Base-by-base conservation (phyloP, 1,284 basidiomycete species). In the Violaceomyces palustris region DNA sequence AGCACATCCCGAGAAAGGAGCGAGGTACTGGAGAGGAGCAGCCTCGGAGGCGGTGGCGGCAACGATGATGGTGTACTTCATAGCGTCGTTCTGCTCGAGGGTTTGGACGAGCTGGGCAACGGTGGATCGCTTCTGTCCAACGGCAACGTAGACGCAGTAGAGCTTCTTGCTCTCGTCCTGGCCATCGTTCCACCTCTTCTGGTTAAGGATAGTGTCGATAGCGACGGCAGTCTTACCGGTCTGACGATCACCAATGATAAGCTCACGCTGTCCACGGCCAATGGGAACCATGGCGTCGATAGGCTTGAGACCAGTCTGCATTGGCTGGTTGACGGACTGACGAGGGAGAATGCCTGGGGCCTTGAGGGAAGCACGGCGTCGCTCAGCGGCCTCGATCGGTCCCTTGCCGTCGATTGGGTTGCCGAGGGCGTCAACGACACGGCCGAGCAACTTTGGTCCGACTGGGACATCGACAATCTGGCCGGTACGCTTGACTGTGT, bases 201-300 rank as follows among this genome's bases (percentile, higher is more conserved):
- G 93, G 86, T 98, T 98, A 69, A 98, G 89, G 75, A 98, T 98
- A 75, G 93, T 94, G 82, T 98, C 92, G 78, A 97, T 87, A 67
- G 92, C 93, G 74, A 98, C 91, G 60, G 93, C 92, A 59, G 90
- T 94, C 81, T 98, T 98, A 67, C 93, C 93, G 63, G 93, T 98
- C 77, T 98, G 93, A 86, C 93, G 91, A 77, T 98, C 93, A 85
- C 93, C 93, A 74, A 98, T 98, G 78, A 97, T 97, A 55, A 98
- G 82, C 80, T 98, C 93, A 88, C 93, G 92, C 81, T 98, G 93
- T 67, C 93, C 93, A 86, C 93, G 93, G 75, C 93, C 93, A 76
- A 98, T 97, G 74, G 93, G 93, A 68, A 98, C 93, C 89, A 97
- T 94, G 77, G 93, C 91, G 78, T 98, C 93, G 78, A 98, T 94